Evolutionary conservation across 495 filamentous ascomycete species (phyloP), one percentile per base, ranked within the genome.

Genomic region (Lasiosphaeria ovina): DNA sequence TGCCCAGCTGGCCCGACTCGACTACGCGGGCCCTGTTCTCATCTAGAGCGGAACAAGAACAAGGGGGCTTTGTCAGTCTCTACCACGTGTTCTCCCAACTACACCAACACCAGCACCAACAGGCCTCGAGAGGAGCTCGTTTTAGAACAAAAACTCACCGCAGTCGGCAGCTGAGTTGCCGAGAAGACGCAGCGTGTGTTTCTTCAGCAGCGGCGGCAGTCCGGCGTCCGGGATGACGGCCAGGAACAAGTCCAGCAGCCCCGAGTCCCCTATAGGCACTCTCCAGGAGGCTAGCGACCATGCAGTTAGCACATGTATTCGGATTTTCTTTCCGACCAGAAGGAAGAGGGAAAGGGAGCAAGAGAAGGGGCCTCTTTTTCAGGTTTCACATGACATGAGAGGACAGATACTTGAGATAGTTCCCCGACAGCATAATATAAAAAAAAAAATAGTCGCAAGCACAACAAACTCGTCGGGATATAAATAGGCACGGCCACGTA

Each of bases 121-220:
- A 51, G 24, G 24, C 24, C 24, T 2, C 24, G 24, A 24, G 24
- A 24, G 24, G 24, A 24, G 24, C 24, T 42, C 38, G 38, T 42
- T 36, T 34, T 12, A 12, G 49, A 40, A 36, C 6, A 16, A 35
- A 38, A 10, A 65, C 78, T 66, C 74, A 89, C 89, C 84, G 57
- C 84, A 87, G 67, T 93, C 90, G 49, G 90, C 90, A 72, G 89
- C 92, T n/a, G 84, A 85, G 71, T 93, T 93, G 3, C 88, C 90
- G 66, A 92, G 77, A 32, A 93, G 62, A 14, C 89, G 84, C 35
- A 94, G 74, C 34, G 82, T 78, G 63, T 90, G 85, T 24, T 75
- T 70, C 38, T 71, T 68, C 6, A 83, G 68, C 6, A 65, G 48
- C 12, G 62, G 62, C 2, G 66, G 61, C 8, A 77, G 36, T 2